These are phyloP conservation scores for Debaryomyces subglobosus DNA, from an alignment of 1,139 yeast genomes.

Conservation along the genomic window DNA sequence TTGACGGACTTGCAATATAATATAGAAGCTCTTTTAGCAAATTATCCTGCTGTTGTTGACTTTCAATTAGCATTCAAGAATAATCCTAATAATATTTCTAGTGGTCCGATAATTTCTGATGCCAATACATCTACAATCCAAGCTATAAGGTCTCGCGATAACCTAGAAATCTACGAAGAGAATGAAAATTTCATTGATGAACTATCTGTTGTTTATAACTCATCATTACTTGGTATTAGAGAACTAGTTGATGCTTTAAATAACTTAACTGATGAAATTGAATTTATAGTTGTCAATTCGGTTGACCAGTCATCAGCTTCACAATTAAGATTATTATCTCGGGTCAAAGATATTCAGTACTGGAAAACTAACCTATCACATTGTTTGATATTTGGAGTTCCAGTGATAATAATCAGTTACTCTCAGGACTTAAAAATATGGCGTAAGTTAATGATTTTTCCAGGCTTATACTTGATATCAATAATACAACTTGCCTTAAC, in stretches of 20 bases:
- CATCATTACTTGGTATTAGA: constrained; percentile 56
- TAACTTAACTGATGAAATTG: constrained; percentile 26
- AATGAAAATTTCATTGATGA: constrained; percentile 28
- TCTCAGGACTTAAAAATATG: constrained; percentile 40
- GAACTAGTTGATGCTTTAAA: constrained; percentile 50
- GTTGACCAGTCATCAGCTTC: constrained; percentile 52
- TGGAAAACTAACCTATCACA: constrained; percentile 65
- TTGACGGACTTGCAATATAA: constrained; percentile 37
- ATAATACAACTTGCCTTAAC: constrained; percentile 65
- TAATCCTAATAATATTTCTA: constrained; percentile 11
- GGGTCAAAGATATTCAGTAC: constrained; percentile 68
- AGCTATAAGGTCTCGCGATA: constrained; percentile 17
- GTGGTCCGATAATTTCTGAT: constrained; percentile 14
- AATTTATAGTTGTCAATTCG: constrained; percentile 46
- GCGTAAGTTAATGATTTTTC: constrained; percentile 34
- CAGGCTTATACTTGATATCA: constrained; percentile 62
- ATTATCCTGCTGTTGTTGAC: constrained; percentile 32
- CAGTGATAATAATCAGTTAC: constrained; percentile 63
- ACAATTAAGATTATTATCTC: constrained; percentile 70
- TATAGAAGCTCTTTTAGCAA: constrained; percentile 40
- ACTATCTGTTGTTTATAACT: constrained; percentile 50
- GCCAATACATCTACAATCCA: constrained; percentile 19
- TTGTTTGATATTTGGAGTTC: constrained; percentile 59
- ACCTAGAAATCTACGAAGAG: constrained; percentile 15
- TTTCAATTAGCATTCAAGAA: constrained; percentile 25